Evolutionary conservation across 139 green algal species (phyloP).

Genomic region (Haematococcus sp.): DNA sequence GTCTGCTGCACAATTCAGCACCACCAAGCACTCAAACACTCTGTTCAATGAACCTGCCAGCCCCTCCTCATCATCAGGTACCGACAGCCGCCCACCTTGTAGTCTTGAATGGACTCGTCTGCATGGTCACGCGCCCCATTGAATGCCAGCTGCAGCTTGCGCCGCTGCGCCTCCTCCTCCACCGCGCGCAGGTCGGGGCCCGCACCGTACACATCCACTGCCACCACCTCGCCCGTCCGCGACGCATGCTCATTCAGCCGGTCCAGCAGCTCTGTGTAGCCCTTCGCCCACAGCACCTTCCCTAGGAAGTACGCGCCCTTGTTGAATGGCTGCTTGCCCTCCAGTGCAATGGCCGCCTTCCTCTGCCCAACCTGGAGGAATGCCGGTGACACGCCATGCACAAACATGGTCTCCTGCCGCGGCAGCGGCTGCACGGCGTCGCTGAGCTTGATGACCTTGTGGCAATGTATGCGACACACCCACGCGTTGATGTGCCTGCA

Average conservation of each 20-base stretch:
- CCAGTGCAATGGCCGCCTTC: neutral
- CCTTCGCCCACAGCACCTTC: conserved; percentile 97
- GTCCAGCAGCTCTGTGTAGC: conserved; percentile 96
- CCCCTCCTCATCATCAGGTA: too few relatives aligned
- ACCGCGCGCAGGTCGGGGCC: conserved; percentile 83
- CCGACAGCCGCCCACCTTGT: too few relatives aligned
- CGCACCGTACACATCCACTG: conserved; percentile 92
- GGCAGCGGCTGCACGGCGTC: conserved; percentile 95
- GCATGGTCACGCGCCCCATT: conserved; percentile 88
- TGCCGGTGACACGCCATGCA: conserved; percentile 90
- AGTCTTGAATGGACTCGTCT: conserved; percentile 76
- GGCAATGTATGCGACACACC: conserved; percentile 84
- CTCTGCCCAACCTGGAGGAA: conserved; percentile 71
- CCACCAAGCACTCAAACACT: too few relatives aligned
- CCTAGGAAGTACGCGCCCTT: conserved; percentile 97
- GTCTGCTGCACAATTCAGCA: too few relatives aligned
- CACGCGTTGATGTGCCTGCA: conserved; percentile 75
- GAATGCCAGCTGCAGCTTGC: conserved; percentile 76
- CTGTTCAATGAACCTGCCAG: too few relatives aligned
- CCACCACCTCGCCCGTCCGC: conserved; percentile 47
- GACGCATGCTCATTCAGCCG: conserved; percentile 62
- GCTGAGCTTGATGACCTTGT: conserved; percentile 97
- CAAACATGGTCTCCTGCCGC: conserved; percentile 84
- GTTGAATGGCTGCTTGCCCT: conserved; percentile 6
- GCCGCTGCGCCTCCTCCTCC: conserved; percentile 43